Conservation (phyloP, 805 yeast genomes). For the Hemisphaericaspora nanyangensis region DNA sequence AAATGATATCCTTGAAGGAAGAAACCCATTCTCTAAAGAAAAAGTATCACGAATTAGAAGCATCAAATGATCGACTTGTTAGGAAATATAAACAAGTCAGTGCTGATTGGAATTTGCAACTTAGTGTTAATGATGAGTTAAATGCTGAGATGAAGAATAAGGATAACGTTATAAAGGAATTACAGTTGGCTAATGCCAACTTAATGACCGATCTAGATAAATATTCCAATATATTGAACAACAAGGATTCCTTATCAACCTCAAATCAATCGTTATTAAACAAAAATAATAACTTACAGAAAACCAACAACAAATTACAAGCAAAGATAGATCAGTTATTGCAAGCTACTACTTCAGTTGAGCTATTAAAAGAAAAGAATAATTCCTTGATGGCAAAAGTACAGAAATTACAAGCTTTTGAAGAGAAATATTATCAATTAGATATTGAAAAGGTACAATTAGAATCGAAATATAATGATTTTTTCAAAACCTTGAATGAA, state of each 20-base stretch:
- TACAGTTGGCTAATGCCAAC: constrained; percentile 25
- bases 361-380: constrained; percentile 56
- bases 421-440: constrained; percentile 43
- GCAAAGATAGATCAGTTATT: constrained; percentile 48
- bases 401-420: constrained; percentile 33
- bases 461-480: constrained; percentile 43
- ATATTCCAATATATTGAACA: constrained; percentile 7
- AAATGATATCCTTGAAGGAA: constrained; percentile 15
- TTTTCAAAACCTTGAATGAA: constrained; percentile 41
- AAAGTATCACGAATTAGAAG: constrained; percentile 15
- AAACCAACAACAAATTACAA: constrained; percentile 50
- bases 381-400: constrained; percentile 37
- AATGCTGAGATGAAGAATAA: constrained; percentile 31
- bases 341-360: constrained; percentile 45
- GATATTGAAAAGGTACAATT: constrained; percentile 49
- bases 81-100: constrained; percentile 31
- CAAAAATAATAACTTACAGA: constrained; percentile 38
- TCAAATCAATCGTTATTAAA: constrained; percentile 17
- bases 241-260: constrained; percentile 1
- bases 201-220: constrained; percentile 19
- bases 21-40: constrained; percentile 13
- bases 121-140: constrained; percentile 32
- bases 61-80: constrained; percentile 19
- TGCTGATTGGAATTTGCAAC: constrained; percentile 31
- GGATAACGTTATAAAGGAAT: constrained; percentile 16